Evolutionary conservation across 208 protist species (phyloP).

Genomic region (Leishmania guyanensis): DNA sequence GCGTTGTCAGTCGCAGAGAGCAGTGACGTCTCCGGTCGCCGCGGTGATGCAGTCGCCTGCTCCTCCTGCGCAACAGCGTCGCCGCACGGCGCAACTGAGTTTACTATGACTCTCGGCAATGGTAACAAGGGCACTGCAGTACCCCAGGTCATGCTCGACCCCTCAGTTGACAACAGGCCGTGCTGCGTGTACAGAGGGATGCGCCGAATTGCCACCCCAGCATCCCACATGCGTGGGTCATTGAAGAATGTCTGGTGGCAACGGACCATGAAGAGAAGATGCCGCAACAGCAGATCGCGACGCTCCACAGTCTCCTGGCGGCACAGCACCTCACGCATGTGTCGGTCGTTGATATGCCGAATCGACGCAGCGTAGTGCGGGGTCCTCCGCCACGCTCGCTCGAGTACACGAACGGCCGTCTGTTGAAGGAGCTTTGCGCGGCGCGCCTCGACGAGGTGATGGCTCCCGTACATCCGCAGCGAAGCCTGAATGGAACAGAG

Average conservation of each 20-base stretch:
- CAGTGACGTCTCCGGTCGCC: not conserved
- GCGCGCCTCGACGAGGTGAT: not conserved
- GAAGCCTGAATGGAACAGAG: conserved; percentile 10
- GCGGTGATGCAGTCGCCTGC: not conserved
- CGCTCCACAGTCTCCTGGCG: conserved; percentile 66
- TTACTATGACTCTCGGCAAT: no score
- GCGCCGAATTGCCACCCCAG: conserved; percentile 28
- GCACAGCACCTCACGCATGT: conserved; percentile 41
- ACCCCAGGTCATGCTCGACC: not conserved
- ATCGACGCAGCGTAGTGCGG: conserved; percentile 24
- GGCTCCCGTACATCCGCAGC: conserved; percentile 21
- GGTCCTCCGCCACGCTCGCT: conserved; percentile 46
- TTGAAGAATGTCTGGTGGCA: conserved; percentile 78
- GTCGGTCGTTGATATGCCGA: conserved; percentile 23
- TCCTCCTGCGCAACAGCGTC: not conserved
- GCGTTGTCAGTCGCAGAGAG: not conserved
- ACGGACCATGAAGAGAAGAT: conserved; percentile 47
- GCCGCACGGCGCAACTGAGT: not conserved
- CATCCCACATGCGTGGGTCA: conserved; percentile 37
- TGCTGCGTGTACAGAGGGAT: conserved; percentile 37
- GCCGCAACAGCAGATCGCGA: conserved; percentile 53
- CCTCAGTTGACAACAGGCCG: conserved; percentile 25
- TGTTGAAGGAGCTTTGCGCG: not conserved
- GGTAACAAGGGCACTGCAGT: not conserved
- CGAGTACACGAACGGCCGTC: conserved; percentile 40